Evolutionary conservation across 2,329 filamentous ascomycete species (phyloP).

Genomic region (Tolypocladium guangdongense): DNA sequence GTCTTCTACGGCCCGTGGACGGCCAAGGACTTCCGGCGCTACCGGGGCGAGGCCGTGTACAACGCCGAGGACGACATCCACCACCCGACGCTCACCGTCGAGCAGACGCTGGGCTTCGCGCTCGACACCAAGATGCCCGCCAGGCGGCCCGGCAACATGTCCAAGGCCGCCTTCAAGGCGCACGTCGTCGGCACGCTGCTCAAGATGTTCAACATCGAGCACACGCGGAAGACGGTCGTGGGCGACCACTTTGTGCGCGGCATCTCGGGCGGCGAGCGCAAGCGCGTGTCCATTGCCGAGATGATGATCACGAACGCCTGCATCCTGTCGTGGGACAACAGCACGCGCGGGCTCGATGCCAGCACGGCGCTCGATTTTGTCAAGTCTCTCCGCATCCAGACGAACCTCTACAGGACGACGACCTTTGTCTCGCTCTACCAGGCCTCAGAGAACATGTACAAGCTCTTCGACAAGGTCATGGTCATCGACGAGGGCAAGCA

Average conservation of each 20-base stretch:
- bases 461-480: slow-evolving; percentile 72
- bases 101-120: slow-evolving; percentile 78
- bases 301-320: slow-evolving; percentile 68
- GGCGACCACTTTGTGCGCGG: slow-evolving; percentile 74
- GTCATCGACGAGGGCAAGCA: slow-evolving; percentile 68
- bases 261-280: slow-evolving; percentile 68
- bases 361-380: slow-evolving; percentile 57
- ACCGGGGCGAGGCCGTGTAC: slow-evolving; percentile 75
- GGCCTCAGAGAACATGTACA: slow-evolving; percentile 71
- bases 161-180: slow-evolving; percentile 64
- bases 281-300: slow-evolving; percentile 73
- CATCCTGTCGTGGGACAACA: slow-evolving; percentile 67
- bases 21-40: slow-evolving; percentile 59
- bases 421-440: slow-evolving; percentile 84
- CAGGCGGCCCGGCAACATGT: slow-evolving; percentile 64
- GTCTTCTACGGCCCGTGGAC: slow-evolving; percentile 69
- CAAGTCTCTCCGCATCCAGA: slow-evolving; percentile 66
- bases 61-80: slow-evolving; percentile 74
- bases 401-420: slow-evolving; percentile 71
- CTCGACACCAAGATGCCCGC: slow-evolving; percentile 76
- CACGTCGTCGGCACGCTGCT: slow-evolving; percentile 64
- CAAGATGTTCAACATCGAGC: slow-evolving; percentile 90
- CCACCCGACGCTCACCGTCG: slow-evolving; percentile 74
- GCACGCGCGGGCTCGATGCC: slow-evolving; percentile 57
- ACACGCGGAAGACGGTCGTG: slow-evolving; percentile 75